Percentiles rank a stretch among this genome's conserved stretches.
phyloP scores from a whole-genome alignment of 768 basidiomycete species.

The Daedaleopsis nitida region DNA sequence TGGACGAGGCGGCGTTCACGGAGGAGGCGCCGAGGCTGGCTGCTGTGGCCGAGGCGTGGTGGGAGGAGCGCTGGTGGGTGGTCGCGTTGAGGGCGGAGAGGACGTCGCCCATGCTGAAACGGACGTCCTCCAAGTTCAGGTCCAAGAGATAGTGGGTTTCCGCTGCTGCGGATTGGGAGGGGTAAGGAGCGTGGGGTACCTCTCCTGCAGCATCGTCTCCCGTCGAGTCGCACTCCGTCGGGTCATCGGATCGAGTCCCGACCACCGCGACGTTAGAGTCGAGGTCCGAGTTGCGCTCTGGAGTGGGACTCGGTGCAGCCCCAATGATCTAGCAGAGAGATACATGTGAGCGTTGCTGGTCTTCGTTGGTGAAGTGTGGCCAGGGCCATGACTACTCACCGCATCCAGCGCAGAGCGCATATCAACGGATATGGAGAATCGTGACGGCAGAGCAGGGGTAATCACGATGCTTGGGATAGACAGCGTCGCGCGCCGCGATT shows the following conservation, averaged over 20 bases:
- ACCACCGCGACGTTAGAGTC: neutral
- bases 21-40: neutral
- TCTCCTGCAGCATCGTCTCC: neutral
- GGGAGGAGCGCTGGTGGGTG: neutral
- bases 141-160: constrained; percentile 4
- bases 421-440: constrained; percentile 13
- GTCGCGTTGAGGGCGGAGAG: constrained; percentile 11
- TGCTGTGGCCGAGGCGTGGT: neutral
- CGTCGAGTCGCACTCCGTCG: neutral
- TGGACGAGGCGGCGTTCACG: neutral
- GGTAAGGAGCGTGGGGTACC: neutral
- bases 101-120: constrained; percentile 9
- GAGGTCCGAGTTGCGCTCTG: neutral
- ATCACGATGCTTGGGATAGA: constrained; percentile 15
- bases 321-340: neutral
- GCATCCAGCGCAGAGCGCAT: constrained; percentile 18
- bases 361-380: neutral
- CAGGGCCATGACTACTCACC: neutral
- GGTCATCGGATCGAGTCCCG: neutral
- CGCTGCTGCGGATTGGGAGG: neutral
- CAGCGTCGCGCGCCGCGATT: neutral
- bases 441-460: constrained; percentile 19
- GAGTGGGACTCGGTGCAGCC: neutral
- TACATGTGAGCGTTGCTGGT: neutral
- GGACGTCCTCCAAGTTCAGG: neutral